These are phyloP conservation scores for Globisporangium middletonii DNA, from an alignment of 352 stramenopile genomes.

Conservation along the genomic window DNA sequence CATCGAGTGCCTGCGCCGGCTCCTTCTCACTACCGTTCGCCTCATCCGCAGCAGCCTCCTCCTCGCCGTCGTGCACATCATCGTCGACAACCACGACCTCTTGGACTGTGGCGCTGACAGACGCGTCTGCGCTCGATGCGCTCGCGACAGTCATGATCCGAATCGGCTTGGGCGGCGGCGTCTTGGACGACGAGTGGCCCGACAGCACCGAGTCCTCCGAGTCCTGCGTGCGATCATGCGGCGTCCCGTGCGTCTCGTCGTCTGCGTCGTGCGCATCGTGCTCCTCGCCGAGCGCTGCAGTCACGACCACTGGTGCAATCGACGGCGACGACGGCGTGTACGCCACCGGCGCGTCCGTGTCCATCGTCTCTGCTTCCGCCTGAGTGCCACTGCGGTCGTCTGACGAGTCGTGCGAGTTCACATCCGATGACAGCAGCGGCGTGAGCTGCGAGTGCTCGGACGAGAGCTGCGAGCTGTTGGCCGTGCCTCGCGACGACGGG, in stretches of 20 bases:
- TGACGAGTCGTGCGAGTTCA: no score
- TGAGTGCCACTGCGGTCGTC: no score
- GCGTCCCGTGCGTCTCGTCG: not conserved
- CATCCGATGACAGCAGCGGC: no score
- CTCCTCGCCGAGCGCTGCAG: no score
- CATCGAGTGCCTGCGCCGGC: not conserved
- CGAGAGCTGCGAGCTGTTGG: no score
- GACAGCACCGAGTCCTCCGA: conserved; percentile 19
- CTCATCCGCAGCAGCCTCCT: not conserved
- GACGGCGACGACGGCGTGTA: no score
- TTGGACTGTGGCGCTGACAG: not conserved
- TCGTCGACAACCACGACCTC: not conserved
- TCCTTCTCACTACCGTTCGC: not conserved
- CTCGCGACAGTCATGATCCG: not conserved
- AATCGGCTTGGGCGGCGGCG: conserved; percentile 11
- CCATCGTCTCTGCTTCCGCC: no score
- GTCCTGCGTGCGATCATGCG: conserved; percentile 11
- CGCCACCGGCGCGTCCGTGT: no score
- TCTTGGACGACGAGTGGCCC: conserved; percentile 19
- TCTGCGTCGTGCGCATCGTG: not conserved
- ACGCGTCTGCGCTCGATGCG: not conserved
- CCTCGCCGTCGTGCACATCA: not conserved
- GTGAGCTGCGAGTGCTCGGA: no score
- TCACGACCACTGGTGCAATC: no score
- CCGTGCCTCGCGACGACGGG: no score